Percentiles rank a stretch among this genome's conserved stretches.
phyloP scores from a whole-genome alignment of 2,329 filamentous ascomycete genomes.

The Epichloe uncinata region DNA sequence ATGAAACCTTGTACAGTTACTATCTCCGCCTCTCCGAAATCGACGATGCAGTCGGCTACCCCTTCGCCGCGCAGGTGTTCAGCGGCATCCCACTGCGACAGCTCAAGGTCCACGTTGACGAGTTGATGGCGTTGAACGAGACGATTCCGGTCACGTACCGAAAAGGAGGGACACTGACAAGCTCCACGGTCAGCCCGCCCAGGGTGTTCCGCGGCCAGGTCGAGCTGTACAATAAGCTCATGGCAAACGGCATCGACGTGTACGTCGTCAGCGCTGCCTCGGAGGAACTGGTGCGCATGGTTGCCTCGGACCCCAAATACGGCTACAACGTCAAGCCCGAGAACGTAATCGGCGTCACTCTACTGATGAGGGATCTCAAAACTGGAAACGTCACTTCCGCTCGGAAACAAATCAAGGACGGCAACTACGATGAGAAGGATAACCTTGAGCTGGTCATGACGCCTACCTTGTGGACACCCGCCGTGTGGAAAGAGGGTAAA shows the following conservation, averaged over 20 bases:
- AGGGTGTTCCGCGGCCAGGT: constrained; percentile 25
- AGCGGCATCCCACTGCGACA: constrained; percentile 29
- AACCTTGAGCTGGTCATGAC: constrained; percentile 28
- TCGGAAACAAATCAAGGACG: constrained; percentile 26
- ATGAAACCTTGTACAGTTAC: constrained; percentile 31
- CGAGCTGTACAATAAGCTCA: constrained; percentile 30
- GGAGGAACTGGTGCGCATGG: constrained; percentile 33
- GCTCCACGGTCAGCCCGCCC: constrained; percentile 20
- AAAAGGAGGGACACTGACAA: constrained; percentile 18
- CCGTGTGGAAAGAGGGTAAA: constrained; percentile 30
- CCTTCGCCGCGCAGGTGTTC: constrained; percentile 28
- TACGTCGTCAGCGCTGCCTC: constrained; percentile 28
- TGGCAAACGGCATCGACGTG: constrained; percentile 29
- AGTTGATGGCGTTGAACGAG: constrained; percentile 29
- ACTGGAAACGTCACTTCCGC: constrained; percentile 19
- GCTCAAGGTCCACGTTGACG: constrained; percentile 32
- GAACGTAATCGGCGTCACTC: constrained; percentile 30
- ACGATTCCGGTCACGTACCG: constrained; percentile 24
- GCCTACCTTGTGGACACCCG: constrained; percentile 28
- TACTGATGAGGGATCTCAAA: constrained; percentile 20
- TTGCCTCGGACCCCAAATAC: constrained; percentile 29
- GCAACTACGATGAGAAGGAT: constrained; percentile 19
- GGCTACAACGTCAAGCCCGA: constrained; percentile 31
- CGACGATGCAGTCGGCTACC: constrained; percentile 28
- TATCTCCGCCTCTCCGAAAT: constrained; percentile 29